Percentiles rank a stretch among this genome's conserved stretches.
These are phyloP conservation scores for Tricholoma sp. DNA, from an alignment of 768 basidiomycete genomes.

Conservation along the genomic window DNA sequence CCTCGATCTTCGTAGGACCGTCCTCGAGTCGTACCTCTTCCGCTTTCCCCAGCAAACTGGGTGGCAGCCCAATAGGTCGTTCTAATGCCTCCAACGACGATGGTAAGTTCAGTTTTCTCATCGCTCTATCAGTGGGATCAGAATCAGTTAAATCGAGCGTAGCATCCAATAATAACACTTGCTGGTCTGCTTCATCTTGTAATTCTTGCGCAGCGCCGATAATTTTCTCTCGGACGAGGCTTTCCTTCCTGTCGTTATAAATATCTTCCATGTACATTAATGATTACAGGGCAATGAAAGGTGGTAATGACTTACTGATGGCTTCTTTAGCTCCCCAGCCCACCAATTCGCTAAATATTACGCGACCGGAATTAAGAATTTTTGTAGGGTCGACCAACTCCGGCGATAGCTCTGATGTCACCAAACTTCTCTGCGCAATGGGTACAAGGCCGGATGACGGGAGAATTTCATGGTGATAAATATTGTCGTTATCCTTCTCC, in stretches of 20 bases:
- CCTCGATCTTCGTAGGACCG: conserved; percentile 67
- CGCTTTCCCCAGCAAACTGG: conserved; percentile 79
- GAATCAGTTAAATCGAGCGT: neutral
- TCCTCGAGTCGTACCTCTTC: conserved; percentile 78
- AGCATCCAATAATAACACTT: conserved; percentile 17
- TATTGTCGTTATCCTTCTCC: conserved; percentile 88
- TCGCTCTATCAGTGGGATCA: conserved; percentile 35
- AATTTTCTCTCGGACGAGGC: conserved; percentile 65
- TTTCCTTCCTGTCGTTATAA: conserved; percentile 77
- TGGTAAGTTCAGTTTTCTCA: conserved; percentile 74
- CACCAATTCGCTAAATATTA: conserved; percentile 71
- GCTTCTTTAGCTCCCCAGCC: conserved; percentile 88
- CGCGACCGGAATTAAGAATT: conserved; percentile 45
- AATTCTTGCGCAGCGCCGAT: conserved; percentile 54
- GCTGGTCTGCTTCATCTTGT: conserved; percentile 60
- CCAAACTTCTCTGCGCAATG: conserved; percentile 64
- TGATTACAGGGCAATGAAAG: neutral
- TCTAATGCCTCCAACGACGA: conserved; percentile 85
- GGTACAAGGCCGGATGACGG: conserved; percentile 59
- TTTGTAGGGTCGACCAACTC: conserved; percentile 54
- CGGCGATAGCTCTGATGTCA: conserved; percentile 49
- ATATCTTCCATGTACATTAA: conserved; percentile 48
- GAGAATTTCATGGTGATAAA: conserved; percentile 89
- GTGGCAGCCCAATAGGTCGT: conserved; percentile 81
- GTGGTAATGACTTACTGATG: conserved; percentile 53